phyloP scores from a whole-genome alignment of 1,284 basidiomycete species.

The Coniferiporia weirii region DNA sequence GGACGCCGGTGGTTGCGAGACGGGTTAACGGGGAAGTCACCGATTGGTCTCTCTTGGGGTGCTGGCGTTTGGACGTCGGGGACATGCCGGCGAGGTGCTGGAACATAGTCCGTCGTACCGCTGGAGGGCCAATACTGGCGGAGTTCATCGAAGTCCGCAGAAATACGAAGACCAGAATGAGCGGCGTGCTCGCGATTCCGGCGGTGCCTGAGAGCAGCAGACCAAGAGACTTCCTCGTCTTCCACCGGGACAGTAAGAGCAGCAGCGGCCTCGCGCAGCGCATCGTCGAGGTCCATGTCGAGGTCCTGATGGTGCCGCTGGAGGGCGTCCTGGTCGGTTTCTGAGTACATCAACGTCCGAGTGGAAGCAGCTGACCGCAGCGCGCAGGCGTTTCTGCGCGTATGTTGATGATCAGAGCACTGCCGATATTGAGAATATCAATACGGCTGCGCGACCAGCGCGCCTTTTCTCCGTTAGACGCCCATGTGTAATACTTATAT shows the following conservation, averaged over 20 bases:
- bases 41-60: no score
- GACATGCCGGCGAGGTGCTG: not conserved
- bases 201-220: not conserved
- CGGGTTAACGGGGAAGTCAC: no score
- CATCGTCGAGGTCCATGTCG: not conserved
- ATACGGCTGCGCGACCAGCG: not conserved
- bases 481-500: not conserved
- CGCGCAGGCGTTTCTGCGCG: not conserved
- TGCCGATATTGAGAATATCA: not conserved
- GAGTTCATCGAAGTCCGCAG: not conserved
- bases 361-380: not conserved
- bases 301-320: not conserved
- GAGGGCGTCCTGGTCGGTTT: not conserved
- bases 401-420: not conserved
- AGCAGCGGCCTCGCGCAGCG: not conserved
- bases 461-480: not conserved
- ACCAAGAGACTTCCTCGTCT: not conserved
- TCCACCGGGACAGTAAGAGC: not conserved
- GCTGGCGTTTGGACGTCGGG: not conserved
- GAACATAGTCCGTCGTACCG: not conserved
- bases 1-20: no score
- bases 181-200: not conserved
- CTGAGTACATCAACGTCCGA: not conserved
- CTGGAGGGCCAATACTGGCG: slow-evolving; percentile 4
- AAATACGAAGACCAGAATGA: not conserved